Conservation (phyloP, 73 alveolate species). For the Breviolum minutum region DNA sequence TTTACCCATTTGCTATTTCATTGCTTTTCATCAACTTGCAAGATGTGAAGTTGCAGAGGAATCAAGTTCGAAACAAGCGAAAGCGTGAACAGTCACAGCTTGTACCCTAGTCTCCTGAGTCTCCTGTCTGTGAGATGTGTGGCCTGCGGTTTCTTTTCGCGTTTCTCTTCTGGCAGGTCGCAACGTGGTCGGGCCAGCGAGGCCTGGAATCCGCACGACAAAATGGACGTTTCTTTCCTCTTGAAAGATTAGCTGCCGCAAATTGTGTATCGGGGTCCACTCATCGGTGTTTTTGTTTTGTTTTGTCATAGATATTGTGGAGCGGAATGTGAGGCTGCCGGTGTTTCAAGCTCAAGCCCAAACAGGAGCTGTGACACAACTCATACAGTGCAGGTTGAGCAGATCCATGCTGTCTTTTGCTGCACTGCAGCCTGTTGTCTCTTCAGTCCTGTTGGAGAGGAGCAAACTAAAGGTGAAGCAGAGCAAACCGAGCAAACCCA, state of each 20-base stretch:
- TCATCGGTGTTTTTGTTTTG: no score
- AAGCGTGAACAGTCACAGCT: conserved; percentile 11
- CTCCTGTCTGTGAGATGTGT: neutral
- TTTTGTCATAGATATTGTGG: no score
- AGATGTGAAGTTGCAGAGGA: neutral
- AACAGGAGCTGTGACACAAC: no score
- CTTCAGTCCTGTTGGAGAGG: neutral
- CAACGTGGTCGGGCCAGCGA: conserved; percentile 19
- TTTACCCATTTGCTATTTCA: neutral
- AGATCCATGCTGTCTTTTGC: no score
- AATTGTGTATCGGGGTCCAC: no score
- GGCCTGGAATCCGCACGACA: neutral
- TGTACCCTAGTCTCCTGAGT: neutral
- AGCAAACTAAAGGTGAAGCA: neutral
- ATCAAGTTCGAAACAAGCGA: conserved; percentile 34
- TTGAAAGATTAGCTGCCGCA: no score
- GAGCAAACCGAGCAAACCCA: neutral
- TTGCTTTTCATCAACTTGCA: neutral
- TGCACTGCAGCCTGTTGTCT: no score
- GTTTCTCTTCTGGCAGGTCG: neutral
- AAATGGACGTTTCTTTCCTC: no score
- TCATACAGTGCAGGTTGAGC: no score
- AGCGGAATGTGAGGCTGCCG: neutral
- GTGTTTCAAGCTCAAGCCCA: neutral
- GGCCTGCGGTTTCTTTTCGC: neutral